Evolutionary conservation across 2,329 filamentous ascomycete species (phyloP), one percentile per base, ranked within the genome.

Genomic region (Raffaelea albimanens): DNA sequence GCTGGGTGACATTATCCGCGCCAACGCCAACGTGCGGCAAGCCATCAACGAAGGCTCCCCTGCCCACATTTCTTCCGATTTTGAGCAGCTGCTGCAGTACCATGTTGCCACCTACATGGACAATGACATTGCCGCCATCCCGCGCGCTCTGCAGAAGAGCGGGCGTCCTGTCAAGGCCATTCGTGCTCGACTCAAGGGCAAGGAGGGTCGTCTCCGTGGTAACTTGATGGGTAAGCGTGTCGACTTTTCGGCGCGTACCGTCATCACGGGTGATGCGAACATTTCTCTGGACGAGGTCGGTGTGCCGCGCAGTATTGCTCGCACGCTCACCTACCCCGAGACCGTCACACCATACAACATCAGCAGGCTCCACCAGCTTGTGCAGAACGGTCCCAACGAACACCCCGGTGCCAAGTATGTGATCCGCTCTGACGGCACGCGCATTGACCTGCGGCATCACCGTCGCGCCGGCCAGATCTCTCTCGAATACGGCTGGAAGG

Each of bases 161-260:
- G 94, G 94, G 43, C 83, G 94, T 61, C 90, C 94, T 1, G 85
- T 98, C 56, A 98, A 98, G 71, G 89, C 93, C 16, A 95, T 98
- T 55, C 87, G 94, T 58, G 89, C 89, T 52, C 90, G 93, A 68
- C 76, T 99, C 64, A 99, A 99, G 81, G 94, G 94, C 53, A 99
- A 99, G 70, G 93, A 99, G 63, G 93, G 93, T 57, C 89, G 93
- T 75, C 80, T 99, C 21, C 85, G 93, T 71, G 93, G 94, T 63
- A 99, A 98, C 67, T 73, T 98, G 75, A 98, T 98, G 94, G 93
- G 93, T 54, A 99, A 98, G 70, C 89, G 90, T 80, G 93, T 98
- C 52, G 93, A 99, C 64, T 98, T 98, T 62, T 98, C 94, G 1
- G 94, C 94, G 34, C 93, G 93, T 83, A 99, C 94, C 29, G 93